phyloP scores from a whole-genome alignment of 2,329 filamentous ascomycete genomes.

The Tolypocladium nubicola region DNA sequence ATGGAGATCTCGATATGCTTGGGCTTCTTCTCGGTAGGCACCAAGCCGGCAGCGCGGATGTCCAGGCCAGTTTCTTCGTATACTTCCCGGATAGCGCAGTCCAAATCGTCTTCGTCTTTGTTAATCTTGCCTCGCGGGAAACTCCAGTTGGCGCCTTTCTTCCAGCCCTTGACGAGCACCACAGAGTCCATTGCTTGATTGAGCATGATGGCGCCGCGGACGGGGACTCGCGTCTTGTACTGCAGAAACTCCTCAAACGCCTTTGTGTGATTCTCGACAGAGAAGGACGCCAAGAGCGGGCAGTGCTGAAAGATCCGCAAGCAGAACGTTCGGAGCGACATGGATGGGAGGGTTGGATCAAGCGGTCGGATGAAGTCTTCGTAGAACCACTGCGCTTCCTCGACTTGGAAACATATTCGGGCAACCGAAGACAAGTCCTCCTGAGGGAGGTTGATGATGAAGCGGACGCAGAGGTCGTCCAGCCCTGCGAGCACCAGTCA shows the following conservation, averaged over 20 bases:
- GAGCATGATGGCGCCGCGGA: slow-evolving; percentile 85
- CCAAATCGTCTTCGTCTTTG: slow-evolving; percentile 87
- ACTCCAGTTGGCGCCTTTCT: slow-evolving; percentile 92
- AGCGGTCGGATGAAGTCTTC: slow-evolving; percentile 95
- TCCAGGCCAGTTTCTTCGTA: slow-evolving; percentile 95
- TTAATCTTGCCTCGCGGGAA: slow-evolving; percentile 97
- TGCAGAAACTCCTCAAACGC: slow-evolving; percentile 88
- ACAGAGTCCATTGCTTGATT: slow-evolving; percentile 92
- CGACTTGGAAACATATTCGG: slow-evolving; percentile 95
- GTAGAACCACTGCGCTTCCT: slow-evolving; percentile 99
- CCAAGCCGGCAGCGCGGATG: slow-evolving; percentile 62
- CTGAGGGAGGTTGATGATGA: slow-evolving; percentile 91
- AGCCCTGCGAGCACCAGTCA: slow-evolving; percentile 50
- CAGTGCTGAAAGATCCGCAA: slow-evolving; percentile 90
- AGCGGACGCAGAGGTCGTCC: slow-evolving; percentile 95
- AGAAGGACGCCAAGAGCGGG: slow-evolving; percentile 74
- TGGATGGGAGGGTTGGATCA: slow-evolving; percentile 73
- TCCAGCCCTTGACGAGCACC: slow-evolving; percentile 93
- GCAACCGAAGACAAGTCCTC: slow-evolving; percentile 85
- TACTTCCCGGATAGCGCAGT: slow-evolving; percentile 88
- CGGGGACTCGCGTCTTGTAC: slow-evolving; percentile 91
- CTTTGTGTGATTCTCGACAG: slow-evolving; percentile 63
- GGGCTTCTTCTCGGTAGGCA: slow-evolving; percentile 59
- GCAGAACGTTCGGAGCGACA: slow-evolving; percentile 77
- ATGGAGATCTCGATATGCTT: slow-evolving; percentile 85